Base-by-base conservation (phyloP, 2,329 filamentous ascomycete species). In the Botryotinia convoluta region DNA sequence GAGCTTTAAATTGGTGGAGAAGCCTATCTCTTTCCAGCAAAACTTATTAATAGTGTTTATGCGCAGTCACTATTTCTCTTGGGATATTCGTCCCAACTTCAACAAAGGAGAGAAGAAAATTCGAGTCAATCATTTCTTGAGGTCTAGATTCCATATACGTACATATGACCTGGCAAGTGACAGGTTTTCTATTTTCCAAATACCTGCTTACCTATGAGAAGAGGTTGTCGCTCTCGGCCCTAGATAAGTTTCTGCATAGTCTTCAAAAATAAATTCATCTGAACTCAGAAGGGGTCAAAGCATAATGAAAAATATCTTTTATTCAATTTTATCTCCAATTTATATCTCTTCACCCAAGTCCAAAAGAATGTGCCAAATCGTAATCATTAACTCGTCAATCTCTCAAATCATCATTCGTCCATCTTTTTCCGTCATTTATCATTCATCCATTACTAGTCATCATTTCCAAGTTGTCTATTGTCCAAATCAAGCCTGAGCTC, bases 321-420 rank as follows among this genome's bases (percentile, higher is more conserved):
- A 39, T 32, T 64, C n/a, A 39, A 37, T 29, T 39, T 71, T 71
- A 32, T 62, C 42, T 45, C 14, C 29, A 57, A 62, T 62, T 48
- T 29, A 62, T 70, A 70, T 39, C 16, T 42, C 22, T 51, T 51
- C 2, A 8, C 32, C 29, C 57, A 63, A 71, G 8, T 63, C 42
- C 7, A 71, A 71, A 71, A 26, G 69, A 71, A 48, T 63, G 69
- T 51, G 42, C 39, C 45, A 18, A 64, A 48, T 71, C 57, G 18
- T 71, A 22, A 64, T 51, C 64, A 29, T 67, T 54, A 67, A 57
- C 16, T 51, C 44, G 16, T 64, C 35, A 57, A 37, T 39, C 32
- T 64, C 44, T 45, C 35, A 22, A 37, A 10, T 70, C 22, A 29
- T 69, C 45, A 57, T 39, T 39, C 22, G 20, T 70, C n/a, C 57